Base-by-base conservation (phyloP, 164 flowering plant species). In the Vitis riparia region DNA sequence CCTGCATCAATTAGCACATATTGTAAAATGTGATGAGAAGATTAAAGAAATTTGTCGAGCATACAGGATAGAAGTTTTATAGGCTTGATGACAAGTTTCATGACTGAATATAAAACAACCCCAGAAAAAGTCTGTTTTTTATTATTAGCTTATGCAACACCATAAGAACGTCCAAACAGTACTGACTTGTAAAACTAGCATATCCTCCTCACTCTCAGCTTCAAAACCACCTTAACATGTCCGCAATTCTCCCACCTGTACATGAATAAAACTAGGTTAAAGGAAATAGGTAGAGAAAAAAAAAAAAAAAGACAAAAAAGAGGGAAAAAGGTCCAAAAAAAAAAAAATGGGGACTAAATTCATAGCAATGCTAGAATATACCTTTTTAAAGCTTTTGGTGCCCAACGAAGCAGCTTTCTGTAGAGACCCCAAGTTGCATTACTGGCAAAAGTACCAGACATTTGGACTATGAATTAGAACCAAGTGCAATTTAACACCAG, bases 161-260 rank as follows among this genome's bases (percentile, higher is more conserved):
- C 44, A 37, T 37, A 6, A 37, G 44, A 37, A 37, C 0, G 8
- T 32, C 44, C 7, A 32, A 32, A 32, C 44, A 32, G 44, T 32
- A 78, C 85, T 76, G 62, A 93, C 97, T 68, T 93, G 98, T 78
- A 96, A 74, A 77, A 76, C 76, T 55, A 93, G 87, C 88, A 96
- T 75, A 60, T 93, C 97, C 17, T 93, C 95, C 79, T 96, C 98
- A 63, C 88, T 88, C 71, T 96, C 97, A 59, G 75, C 84, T 92
- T 96, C 77, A 96, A 79, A 55, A 96, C 99, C 69, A 93, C 98
- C 82, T 93, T 96, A 66, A 95, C 97, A 84, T 96, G 99, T 58
- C 97, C 97, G 68, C 95, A 93, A 89, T 85, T 91, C 78, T 93
- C 98, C 99, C 99, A 96, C 79, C 99, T 95, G 86, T 77, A 85